phyloP scores from a whole-genome alignment of 345 rosid genomes.

The Garcia nutans region DNA sequence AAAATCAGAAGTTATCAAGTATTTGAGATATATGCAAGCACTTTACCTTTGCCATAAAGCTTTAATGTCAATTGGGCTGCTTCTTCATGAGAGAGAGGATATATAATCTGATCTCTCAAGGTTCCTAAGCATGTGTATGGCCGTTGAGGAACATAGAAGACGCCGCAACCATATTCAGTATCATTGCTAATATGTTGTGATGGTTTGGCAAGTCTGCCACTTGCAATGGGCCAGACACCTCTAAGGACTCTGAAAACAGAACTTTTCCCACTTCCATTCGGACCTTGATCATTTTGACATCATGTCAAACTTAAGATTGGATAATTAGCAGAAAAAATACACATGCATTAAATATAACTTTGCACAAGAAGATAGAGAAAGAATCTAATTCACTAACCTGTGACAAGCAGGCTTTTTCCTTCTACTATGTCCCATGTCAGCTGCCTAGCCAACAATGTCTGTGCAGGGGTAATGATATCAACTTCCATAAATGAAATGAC shows the following conservation, averaged over 20 bases:
- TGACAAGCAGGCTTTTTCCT: constrained; percentile 89
- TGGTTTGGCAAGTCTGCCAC: constrained; percentile 76
- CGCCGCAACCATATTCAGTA: constrained; percentile 57
- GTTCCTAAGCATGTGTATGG: constrained; percentile 98
- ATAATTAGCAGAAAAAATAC: constrained; percentile 1
- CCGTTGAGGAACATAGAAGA: constrained; percentile 89
- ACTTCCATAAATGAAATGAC: constrained; percentile 65
- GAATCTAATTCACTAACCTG: constrained; percentile 61
- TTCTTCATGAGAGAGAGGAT: constrained; percentile 87
- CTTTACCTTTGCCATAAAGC: constrained; percentile 55
- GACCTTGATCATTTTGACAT: constrained; percentile 53
- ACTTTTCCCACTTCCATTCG: constrained; percentile 97
- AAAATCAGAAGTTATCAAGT: constrained; percentile 4
- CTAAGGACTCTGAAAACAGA: constrained; percentile 91
- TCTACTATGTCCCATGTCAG: constrained; percentile 70
- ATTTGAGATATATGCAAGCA: constrained; percentile 16
- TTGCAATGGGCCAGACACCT: constrained; percentile 95
- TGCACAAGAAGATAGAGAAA: background rate
- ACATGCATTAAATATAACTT: background rate
- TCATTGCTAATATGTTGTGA: constrained; percentile 49
- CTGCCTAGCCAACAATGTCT: constrained; percentile 83
- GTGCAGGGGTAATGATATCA: constrained; percentile 87
- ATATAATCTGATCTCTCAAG: constrained; percentile 96
- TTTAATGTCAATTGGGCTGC: constrained; percentile 55
- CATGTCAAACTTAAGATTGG: constrained; percentile 30